A percentile compares a stretch with the other conserved stretches of the same genome.
These are phyloP conservation scores for Parachaetomium inaequale DNA, from an alignment of 495 filamentous ascomycete species.

Conservation along the genomic window DNA sequence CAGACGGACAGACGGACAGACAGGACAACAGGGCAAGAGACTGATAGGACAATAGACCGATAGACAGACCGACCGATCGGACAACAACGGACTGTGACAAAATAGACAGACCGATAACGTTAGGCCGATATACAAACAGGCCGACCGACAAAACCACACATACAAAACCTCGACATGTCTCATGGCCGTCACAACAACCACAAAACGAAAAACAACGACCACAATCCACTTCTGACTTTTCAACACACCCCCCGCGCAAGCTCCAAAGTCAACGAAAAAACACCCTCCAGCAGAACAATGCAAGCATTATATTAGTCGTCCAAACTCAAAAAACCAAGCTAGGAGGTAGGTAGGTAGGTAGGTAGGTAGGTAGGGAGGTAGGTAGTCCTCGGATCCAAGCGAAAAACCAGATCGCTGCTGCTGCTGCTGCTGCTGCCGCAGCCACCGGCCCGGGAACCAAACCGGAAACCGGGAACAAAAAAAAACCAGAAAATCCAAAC, in stretches of 20 bases:
- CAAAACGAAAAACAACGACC: too few species aligned
- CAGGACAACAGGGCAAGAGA: background rate
- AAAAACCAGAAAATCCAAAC: background rate
- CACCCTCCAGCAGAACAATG: background rate
- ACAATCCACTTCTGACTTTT: too few species aligned
- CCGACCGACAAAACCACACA: background rate
- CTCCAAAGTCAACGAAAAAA: too few species aligned
- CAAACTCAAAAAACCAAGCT: background rate
- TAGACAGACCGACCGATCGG: too few species aligned
- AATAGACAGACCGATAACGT: too few species aligned
- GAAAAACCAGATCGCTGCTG: background rate
- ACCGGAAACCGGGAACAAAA: background rate
- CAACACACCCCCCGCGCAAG: too few species aligned
- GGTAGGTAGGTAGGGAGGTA: too few species aligned
- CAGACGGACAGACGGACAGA: background rate
- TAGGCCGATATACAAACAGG: too few species aligned
- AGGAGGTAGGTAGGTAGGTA: too few species aligned
- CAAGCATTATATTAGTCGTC: conserved; percentile 4
- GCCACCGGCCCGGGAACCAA: too few species aligned
- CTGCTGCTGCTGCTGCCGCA: background rate
- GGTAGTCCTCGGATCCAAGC: background rate
- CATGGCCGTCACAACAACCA: background rate
- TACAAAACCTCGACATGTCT: background rate
- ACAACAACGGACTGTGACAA: too few species aligned
- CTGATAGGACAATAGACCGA: too few species aligned